Evolutionary conservation across 495 filamentous ascomycete species (phyloP).

Genomic region (Recurvomyces mirabilis): DNA sequence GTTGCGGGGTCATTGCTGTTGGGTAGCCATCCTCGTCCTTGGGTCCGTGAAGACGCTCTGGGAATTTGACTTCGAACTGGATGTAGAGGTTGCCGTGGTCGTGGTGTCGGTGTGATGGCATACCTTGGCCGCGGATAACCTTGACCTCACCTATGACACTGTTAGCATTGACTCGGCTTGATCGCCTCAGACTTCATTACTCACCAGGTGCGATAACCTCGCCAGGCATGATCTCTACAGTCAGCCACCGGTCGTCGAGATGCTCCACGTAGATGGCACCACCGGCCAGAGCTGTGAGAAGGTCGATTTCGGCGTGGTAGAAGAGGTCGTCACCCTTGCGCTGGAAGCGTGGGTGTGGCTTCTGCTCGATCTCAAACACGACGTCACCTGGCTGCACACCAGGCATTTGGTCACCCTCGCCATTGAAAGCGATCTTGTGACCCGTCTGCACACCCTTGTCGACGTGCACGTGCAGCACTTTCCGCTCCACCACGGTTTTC

Average conservation of each 20-base stretch:
- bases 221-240: slow-evolving; percentile 77
- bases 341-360: slow-evolving; percentile 89
- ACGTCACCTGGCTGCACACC: slow-evolving; percentile 89
- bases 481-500: slow-evolving; percentile 95
- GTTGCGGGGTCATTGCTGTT: slow-evolving; percentile 40
- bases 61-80: slow-evolving; percentile 97
- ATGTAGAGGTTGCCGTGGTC: slow-evolving; percentile 94
- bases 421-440: slow-evolving; percentile 89
- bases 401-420: slow-evolving; percentile 93
- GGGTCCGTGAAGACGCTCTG: slow-evolving; percentile 34
- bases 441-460: slow-evolving; percentile 88
- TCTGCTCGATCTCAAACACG: slow-evolving; percentile 95
- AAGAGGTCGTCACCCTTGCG: slow-evolving; percentile 94
- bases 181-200: slow-evolving; percentile 32
- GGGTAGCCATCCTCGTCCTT: slow-evolving; percentile 36
- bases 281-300: slow-evolving; percentile 88
- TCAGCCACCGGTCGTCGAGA: slow-evolving; percentile 93
- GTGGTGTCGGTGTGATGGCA: slow-evolving; percentile 95
- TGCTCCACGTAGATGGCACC: slow-evolving; percentile 87
- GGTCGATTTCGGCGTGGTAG: slow-evolving; percentile 89
- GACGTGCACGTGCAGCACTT: slow-evolving; percentile 96
- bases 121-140: slow-evolving; percentile 92
- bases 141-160: slow-evolving; percentile 63
- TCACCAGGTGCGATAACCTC: slow-evolving; percentile 90
- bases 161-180: too few relatives aligned